Evolutionary conservation across 108 stramenopile genomes (phyloP).

Genomic region (Fistulifera pelliculosa): DNA sequence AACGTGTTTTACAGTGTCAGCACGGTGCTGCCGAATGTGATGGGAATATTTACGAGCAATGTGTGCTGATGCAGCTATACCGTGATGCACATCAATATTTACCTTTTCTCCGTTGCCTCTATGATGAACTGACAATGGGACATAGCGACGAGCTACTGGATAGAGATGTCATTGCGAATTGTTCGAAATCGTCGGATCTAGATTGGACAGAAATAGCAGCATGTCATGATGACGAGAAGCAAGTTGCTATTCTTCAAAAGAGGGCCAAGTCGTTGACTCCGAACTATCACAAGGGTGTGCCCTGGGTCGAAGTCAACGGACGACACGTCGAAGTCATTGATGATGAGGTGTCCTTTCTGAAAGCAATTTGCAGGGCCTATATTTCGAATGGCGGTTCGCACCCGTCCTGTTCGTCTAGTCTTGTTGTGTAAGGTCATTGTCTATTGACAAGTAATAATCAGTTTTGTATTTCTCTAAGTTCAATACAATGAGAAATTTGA

Average conservation of each 20-base stretch:
- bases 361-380: constrained; percentile 16
- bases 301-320: constrained; percentile 27
- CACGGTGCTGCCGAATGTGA: constrained; percentile 38
- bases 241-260: constrained; percentile 11
- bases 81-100: constrained; percentile 7
- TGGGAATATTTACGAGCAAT: constrained; percentile 32
- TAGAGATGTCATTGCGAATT: constrained; percentile 14
- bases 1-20: constrained; percentile 21
- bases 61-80: constrained; percentile 15
- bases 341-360: constrained; percentile 14
- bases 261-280: constrained; percentile 19
- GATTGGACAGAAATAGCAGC: constrained; percentile 10
- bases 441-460: too few species aligned
- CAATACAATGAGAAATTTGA: too few species aligned
- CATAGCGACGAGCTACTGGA: constrained; percentile 20
- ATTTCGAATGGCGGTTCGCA: constrained; percentile 23
- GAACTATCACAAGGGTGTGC: constrained; percentile 23
- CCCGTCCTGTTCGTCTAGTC: constrained; percentile 13
- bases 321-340: constrained; percentile 14
- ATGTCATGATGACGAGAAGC: constrained; percentile 20
- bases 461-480: too few species aligned
- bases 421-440: too few species aligned
- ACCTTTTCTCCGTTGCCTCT: constrained; percentile 25
- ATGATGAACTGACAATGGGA: constrained; percentile 26
- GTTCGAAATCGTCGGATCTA: constrained; percentile 2